Conservation (phyloP, 2,329 filamentous ascomycete genomes). For the Trichoderma sp. region DNA sequence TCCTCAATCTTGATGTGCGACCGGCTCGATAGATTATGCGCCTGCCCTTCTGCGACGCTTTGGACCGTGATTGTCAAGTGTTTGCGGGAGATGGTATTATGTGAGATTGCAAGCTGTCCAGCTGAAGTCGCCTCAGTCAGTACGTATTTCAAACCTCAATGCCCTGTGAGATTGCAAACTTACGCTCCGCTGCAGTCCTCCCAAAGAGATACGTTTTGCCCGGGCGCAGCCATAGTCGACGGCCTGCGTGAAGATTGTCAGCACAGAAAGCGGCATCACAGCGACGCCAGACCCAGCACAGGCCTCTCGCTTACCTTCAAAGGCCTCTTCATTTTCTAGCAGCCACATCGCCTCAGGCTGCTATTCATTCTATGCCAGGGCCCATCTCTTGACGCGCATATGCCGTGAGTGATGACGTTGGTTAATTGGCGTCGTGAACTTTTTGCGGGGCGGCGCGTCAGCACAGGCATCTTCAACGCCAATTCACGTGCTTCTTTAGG, state of each 20-base stretch:
- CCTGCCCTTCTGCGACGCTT: conserved; percentile 66
- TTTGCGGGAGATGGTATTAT: conserved; percentile 85
- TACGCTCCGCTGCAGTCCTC: conserved; percentile 70
- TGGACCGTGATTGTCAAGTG: conserved; percentile 80
- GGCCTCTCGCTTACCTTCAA: conserved; percentile 45
- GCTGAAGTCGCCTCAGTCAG: conserved; percentile 47
- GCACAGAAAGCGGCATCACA: neutral
- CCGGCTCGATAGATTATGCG: conserved; percentile 64
- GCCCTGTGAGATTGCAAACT: conserved; percentile 31
- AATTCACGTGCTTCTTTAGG: conserved; percentile 35
- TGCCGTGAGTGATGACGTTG: conserved; percentile 27
- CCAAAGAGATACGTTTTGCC: conserved; percentile 87
- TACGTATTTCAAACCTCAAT: neutral
- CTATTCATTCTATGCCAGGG: conserved; percentile 13
- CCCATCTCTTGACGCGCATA: conserved; percentile 16
- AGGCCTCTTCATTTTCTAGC: conserved; percentile 61
- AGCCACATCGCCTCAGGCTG: conserved; percentile 61
- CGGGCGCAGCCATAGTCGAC: conserved; percentile 79
- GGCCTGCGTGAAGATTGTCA: conserved; percentile 37
- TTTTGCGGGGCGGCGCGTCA: conserved; percentile 30
- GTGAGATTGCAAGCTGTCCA: conserved; percentile 69
- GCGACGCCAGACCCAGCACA: neutral
- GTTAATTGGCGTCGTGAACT: conserved; percentile 17
- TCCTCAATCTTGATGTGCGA: conserved; percentile 77
- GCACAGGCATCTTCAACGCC: conserved; percentile 28